Conservation (phyloP, 805 yeast species). For the Metschnikowia shivogae region DNA sequence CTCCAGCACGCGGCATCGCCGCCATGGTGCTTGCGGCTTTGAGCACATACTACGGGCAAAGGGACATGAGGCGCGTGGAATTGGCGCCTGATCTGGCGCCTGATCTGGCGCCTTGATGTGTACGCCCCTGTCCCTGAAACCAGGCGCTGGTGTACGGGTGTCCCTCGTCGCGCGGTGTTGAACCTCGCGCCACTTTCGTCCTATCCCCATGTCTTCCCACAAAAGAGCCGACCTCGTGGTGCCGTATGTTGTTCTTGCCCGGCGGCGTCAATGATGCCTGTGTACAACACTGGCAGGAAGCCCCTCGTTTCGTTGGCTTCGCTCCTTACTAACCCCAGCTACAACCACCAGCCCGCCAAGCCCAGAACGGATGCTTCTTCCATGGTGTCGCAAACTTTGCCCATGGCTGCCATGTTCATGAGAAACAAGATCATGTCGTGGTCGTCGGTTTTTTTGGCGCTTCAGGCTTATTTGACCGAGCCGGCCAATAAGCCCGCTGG, state of each 20-base stretch:
- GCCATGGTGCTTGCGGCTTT: conserved; percentile 29
- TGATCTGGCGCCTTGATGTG: not conserved
- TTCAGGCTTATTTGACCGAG: conserved; percentile 46
- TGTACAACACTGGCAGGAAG: not conserved
- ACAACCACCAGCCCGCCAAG: conserved; percentile 47
- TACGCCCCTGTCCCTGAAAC: not conserved
- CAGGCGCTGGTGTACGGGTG: not conserved
- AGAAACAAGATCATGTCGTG: conserved; percentile 52
- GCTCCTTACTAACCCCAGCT: conserved; percentile 24
- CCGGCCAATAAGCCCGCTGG: conserved; percentile 31
- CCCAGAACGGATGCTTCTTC: conserved; percentile 43
- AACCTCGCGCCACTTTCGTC: not conserved
- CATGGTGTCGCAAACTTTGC: conserved; percentile 53
- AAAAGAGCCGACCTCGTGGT: conserved; percentile 16
- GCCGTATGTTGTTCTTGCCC: conserved; percentile 10
- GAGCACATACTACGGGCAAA: conserved; percentile 33
- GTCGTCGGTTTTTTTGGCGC: conserved; percentile 50
- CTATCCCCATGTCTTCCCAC: conserved; percentile 12
- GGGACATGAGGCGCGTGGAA: conserved; percentile 21
- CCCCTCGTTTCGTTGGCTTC: too few species aligned
- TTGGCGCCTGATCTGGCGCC: not conserved
- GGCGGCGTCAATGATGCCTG: too few species aligned
- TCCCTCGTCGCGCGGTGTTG: not conserved
- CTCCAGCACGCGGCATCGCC: not conserved
- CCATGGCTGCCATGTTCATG: conserved; percentile 69